Percentiles rank a stretch among this genome's conserved stretches.
Evolutionary conservation across 1,139 yeast species (phyloP).

Genomic region (Candida sanyaensis): DNA sequence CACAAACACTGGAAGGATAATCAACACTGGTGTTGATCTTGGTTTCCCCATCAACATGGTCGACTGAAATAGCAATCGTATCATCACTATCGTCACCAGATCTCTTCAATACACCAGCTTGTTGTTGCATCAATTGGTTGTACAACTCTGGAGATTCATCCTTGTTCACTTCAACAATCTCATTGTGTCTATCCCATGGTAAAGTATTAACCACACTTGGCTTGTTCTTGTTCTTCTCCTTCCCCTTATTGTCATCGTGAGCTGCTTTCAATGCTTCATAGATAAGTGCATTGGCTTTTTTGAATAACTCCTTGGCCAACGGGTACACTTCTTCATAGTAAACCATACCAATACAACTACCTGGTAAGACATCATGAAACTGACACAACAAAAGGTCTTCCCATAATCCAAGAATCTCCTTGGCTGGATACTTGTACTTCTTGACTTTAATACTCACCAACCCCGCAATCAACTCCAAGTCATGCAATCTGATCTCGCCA

Average conservation of each 20-base stretch:
- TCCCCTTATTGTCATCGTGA: conserved; percentile 10
- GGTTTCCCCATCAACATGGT: conserved; percentile 15
- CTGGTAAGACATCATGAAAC: conserved; percentile 96
- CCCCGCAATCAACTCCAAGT: conserved; percentile 81
- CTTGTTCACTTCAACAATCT: conserved; percentile 41
- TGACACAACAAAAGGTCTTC: conserved; percentile 87
- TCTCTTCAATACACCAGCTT: conserved; percentile 4
- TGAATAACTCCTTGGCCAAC: conserved; percentile 61
- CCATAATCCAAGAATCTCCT: conserved; percentile 74
- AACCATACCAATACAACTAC: conserved; percentile 93
- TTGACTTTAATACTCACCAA: conserved; percentile 59
- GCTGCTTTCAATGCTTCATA: conserved; percentile 44
- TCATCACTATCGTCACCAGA: conserved; percentile 2
- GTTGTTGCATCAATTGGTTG: conserved; percentile 7
- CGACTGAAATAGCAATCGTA: conserved; percentile 15
- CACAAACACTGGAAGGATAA: conserved; percentile 50
- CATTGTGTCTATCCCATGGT: conserved; percentile 64
- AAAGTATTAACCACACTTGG: conserved; percentile 51
- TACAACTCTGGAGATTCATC: conserved; percentile 13
- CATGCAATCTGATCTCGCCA: conserved; percentile 79
- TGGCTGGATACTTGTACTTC: conserved; percentile 68
- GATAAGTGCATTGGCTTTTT: conserved; percentile 54
- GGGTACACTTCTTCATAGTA: conserved; percentile 90
- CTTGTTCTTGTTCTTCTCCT: too few species aligned
- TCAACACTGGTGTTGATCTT: conserved; percentile 19